Base-by-base conservation (phyloP, 768 basidiomycete species). In the Lentinula raphanica region DNA sequence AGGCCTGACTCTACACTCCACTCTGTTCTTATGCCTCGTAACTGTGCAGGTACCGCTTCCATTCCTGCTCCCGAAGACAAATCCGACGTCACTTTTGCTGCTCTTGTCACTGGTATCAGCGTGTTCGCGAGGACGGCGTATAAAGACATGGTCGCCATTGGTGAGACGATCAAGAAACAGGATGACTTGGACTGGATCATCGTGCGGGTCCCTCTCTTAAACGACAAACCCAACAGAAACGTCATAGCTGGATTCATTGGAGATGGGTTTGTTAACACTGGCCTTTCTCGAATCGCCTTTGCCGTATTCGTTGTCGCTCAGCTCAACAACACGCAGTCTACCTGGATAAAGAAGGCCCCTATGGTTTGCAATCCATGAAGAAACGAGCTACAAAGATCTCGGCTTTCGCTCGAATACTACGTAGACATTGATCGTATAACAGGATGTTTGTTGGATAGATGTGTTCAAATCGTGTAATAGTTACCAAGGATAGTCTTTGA, bases 131-230 rank as follows among this genome's bases (percentile, higher is more conserved):
- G 71, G 35, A 76, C 72, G 48, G 84, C 85, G n/a, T 92, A 87
- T 66, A 80, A 76, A 35, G 89, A 90, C 54, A 74, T 91, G 27
- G 82, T 86, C 8, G 84, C 79, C 1, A 78, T 87, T 56, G 88
- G 85, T 17, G 74, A 85, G 49, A 74, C 71, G 13, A 74, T 89
- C 35, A 75, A 82, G 11, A 69, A 68, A 13, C 70, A 79, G 58
- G 79, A 78, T 12, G 75, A 79, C 19, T 63, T 88, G 17, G 80
- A 84, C 23, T 90, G 86, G 85, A 90, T 87, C 6, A 81, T 90
- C 45, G 83, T 76, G 29, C 75, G 89, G 32, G 87, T 91, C 2
- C 88, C 88, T 0, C 53, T 88, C 25, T 66, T 91, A 64, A 84
- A 76, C 42, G 76, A 81, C 60, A 71, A 75, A 3, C 65, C 75